phyloP scores from a whole-genome alignment of 768 basidiomycete genomes.

The Lentinula raphanica region DNA sequence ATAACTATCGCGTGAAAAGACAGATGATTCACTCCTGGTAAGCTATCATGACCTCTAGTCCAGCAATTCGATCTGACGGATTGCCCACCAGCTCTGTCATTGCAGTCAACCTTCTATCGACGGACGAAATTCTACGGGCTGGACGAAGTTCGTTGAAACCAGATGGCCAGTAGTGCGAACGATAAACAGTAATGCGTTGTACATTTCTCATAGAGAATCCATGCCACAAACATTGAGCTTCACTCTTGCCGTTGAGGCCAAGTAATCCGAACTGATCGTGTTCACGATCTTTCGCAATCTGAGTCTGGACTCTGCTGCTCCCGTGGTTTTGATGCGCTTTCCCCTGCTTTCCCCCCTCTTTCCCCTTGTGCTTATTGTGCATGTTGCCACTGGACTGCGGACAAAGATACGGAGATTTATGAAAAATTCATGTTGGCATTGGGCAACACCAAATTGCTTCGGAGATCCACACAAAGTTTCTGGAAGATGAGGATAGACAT shows the following conservation, averaged over 20 bases:
- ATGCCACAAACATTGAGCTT: too few species aligned
- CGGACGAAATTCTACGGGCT: conserved; percentile 91
- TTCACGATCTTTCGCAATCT: too few species aligned
- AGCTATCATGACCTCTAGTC: conserved; percentile 22
- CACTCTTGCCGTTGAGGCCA: too few species aligned
- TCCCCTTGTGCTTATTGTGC: too few species aligned
- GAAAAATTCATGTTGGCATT: too few species aligned
- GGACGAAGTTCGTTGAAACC: conserved; percentile 85
- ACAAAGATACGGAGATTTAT: too few species aligned
- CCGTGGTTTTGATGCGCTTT: too few species aligned
- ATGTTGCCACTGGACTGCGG: neutral
- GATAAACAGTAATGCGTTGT: conserved; percentile 16
- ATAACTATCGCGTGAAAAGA: conserved; percentile 97
- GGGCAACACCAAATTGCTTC: too few species aligned
- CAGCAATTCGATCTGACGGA: conserved; percentile 6
- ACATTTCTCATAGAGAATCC: neutral
- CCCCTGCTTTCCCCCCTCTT: too few species aligned
- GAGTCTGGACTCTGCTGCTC: too few species aligned
- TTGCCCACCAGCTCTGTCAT: conserved; percentile 69
- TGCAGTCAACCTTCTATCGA: conserved; percentile 89
- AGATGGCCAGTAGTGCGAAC: conserved; percentile 52
- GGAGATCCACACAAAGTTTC: neutral
- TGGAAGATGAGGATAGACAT: neutral
- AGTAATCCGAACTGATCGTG: too few species aligned
- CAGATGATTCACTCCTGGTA: conserved; percentile 98